Evolutionary conservation across 1,284 basidiomycete genomes (phyloP).

Genomic region (Melampsora americana): DNA sequence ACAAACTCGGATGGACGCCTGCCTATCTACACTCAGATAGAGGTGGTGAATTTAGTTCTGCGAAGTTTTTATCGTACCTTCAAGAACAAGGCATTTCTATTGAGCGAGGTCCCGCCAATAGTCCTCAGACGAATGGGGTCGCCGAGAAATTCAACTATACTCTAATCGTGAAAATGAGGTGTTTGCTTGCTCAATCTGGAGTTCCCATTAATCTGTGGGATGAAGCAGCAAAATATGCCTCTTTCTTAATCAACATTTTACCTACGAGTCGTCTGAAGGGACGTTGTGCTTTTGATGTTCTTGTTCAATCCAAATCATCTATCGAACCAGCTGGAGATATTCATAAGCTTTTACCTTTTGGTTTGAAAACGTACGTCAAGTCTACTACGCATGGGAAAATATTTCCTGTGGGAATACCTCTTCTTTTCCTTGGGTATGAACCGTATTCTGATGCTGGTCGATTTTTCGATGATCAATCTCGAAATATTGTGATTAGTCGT

Average conservation of each 20-base stretch:
- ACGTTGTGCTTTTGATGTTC: neutral
- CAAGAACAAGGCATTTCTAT: neutral
- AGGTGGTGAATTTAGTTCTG: neutral
- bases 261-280: slow-evolving; percentile 2
- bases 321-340: slow-evolving; percentile 18
- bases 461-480: slow-evolving; percentile 2
- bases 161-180: neutral
- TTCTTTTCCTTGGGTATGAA: slow-evolving; percentile 16
- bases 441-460: slow-evolving; percentile 9
- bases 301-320: neutral
- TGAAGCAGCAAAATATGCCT: neutral
- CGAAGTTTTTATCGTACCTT: neutral
- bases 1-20: too few species aligned
- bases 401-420: neutral
- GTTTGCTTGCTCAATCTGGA: too few species aligned
- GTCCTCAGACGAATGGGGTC: neutral
- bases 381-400: too few species aligned
- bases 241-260: slow-evolving; percentile 24
- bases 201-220: neutral
- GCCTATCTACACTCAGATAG: too few species aligned
- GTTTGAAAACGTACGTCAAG: slow-evolving; percentile 9
- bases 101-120: neutral
- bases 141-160: neutral
- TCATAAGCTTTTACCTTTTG: slow-evolving; percentile 19
- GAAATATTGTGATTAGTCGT: slow-evolving; percentile 11